Percentiles rank a stretch among this genome's conserved stretches.
Evolutionary conservation across 495 filamentous ascomycete genomes (phyloP).

Genomic region (Neurospora tetraspora): DNA sequence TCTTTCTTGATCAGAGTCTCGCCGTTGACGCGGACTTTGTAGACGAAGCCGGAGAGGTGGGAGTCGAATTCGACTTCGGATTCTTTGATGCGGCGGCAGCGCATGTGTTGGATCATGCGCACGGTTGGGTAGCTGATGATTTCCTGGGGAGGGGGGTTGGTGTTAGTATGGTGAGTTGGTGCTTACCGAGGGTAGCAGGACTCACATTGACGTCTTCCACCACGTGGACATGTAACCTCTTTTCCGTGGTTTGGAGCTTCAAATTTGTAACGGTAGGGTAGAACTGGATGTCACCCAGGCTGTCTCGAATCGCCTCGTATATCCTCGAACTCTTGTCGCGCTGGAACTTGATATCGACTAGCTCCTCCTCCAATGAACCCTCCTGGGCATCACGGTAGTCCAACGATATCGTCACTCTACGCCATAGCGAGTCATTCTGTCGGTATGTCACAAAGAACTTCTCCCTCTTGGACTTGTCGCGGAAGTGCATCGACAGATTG

Average conservation of each 20-base stretch:
- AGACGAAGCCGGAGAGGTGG: constrained; percentile 94
- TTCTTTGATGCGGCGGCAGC: constrained; percentile 58
- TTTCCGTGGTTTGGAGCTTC: constrained; percentile 83
- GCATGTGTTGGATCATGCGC: constrained; percentile 64
- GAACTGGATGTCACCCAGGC: constrained; percentile 83
- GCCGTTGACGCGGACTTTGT: constrained; percentile 69
- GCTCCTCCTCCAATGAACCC: constrained; percentile 77
- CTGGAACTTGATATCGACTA: constrained; percentile 70
- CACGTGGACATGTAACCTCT: constrained; percentile 89
- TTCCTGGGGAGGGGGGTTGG: constrained; percentile 39
- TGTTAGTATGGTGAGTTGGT: constrained; percentile 6
- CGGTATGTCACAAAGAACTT: constrained; percentile 98
- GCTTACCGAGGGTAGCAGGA: constrained; percentile 3
- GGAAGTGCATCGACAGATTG: constrained; percentile 97
- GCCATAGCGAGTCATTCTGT: constrained; percentile 63
- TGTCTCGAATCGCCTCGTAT: constrained; percentile 92
- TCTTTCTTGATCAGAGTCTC: constrained; percentile 89
- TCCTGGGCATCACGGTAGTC: constrained; percentile 78
- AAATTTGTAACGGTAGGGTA: constrained; percentile 94
- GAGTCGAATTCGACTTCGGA: constrained; percentile 72
- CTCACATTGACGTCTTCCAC: constrained; percentile 83
- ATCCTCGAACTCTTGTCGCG: constrained; percentile 91
- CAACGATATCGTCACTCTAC: constrained; percentile 83
- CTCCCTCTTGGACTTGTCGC: constrained; percentile 86
- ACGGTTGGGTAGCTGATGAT: constrained; percentile 80